Evolutionary conservation across 306 rosid genomes (phyloP), one percentile per base, ranked within the genome.

Genomic region (Adenanthera pavonina): DNA sequence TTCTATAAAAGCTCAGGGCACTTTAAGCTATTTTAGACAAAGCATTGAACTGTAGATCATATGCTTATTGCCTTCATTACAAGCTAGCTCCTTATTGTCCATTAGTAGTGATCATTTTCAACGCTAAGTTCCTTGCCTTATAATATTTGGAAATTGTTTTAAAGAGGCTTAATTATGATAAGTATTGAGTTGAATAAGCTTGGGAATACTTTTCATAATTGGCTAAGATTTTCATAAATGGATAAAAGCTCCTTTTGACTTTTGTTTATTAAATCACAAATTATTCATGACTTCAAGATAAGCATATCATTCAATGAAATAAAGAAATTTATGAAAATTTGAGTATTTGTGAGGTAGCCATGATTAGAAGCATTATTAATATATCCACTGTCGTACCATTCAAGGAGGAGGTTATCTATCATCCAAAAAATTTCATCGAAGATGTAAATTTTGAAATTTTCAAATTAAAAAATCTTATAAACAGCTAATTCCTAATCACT

Each of bases 131-230:
- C 8, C 25, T 3, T 11, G 8, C n/a, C 7, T 17, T 7, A 2
- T 66, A 7, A 16, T 36, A 65, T 64, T 6, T 17, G 3, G 8
- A 17, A 15, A 16, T 38, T 7, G 4, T 36, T 66, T 38, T 66
- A 7, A 13, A 0, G 15, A 16, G 33, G 20, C 56, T 61, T 68
- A 30, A 15, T 46, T 34, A 47, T 48, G 16, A 20, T 12, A 20
- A 25, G 65, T 25, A 44, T 74, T 57, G 30, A 33, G 68, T 33
- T 61, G 68, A 61, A 30, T 13, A 5, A 61, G 61, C n/a, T 67
- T 17, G 62, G 38, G 54, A 19, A 38, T 70, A 43, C 25, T 64
- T 82, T 51, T 52, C 79, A 72, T 53, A 40, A 72, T 53, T 74
- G 62, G n/a, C 62, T 60, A 81, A 41, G 41, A 8, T 57, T 52